phyloP scores from a whole-genome alignment of 225 moss, liverwort and hornwort genomes.

The Straminergon stramineum region DNA sequence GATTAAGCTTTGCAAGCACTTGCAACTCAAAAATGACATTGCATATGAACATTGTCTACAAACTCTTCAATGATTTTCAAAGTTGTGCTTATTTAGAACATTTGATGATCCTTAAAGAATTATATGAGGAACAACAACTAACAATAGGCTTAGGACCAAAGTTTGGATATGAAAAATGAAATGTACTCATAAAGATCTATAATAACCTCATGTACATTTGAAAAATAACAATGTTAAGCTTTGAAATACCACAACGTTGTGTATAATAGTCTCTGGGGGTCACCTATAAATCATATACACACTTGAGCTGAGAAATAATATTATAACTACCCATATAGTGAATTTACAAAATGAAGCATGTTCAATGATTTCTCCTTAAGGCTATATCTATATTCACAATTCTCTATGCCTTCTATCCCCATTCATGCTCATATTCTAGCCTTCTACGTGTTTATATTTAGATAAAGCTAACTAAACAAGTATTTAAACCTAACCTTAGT shows the following conservation, averaged over 20 bases:
- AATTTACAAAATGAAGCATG: not conserved
- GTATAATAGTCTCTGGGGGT: too few relatives aligned
- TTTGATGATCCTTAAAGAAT: not conserved
- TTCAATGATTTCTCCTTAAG: not conserved
- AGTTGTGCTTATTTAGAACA: not conserved
- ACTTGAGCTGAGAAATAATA: rapidly evolving
- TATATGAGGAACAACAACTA: rapidly evolving
- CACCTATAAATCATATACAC: too few relatives aligned
- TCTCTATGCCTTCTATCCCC: rapidly evolving
- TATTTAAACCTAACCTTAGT: not conserved
- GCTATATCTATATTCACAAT: rapidly evolving
- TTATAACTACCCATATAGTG: too few relatives aligned
- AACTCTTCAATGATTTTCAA: not conserved
- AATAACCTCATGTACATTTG: not conserved
- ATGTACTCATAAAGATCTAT: not conserved
- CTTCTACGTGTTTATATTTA: not conserved
- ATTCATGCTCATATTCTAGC: not conserved
- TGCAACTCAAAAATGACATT: not conserved
- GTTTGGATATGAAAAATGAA: rapidly evolving
- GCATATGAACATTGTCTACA: not conserved
- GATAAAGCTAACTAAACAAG: not conserved
- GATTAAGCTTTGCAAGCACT: not conserved
- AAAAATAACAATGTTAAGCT: not conserved
- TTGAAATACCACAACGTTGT: not conserved
- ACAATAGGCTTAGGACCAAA: not conserved